phyloP scores from a whole-genome alignment of 495 filamentous ascomycete genomes.

The Aspergillus diversus region DNA sequence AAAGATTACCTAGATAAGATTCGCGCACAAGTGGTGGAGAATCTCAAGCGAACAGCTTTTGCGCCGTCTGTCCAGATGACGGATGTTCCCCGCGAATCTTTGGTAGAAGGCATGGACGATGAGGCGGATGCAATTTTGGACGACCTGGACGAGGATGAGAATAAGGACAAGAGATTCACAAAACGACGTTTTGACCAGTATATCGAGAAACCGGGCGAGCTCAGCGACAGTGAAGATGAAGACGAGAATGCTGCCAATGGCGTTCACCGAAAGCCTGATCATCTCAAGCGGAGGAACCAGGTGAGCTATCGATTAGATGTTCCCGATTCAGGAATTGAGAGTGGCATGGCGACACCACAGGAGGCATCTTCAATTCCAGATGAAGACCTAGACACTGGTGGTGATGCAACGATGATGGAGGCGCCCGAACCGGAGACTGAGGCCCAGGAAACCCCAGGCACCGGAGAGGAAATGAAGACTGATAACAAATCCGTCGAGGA shows the following conservation, averaged over 20 bases:
- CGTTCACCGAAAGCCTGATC: conserved; percentile 63
- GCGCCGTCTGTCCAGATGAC: conserved; percentile 94
- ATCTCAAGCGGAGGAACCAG: conserved; percentile 64
- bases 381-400: conserved; percentile 50
- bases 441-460: conserved; percentile 27
- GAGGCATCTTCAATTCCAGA: conserved; percentile 55
- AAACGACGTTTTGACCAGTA: conserved; percentile 83
- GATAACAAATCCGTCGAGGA: conserved; percentile 45
- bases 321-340: conserved; percentile 67
- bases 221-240: conserved; percentile 88
- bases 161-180: conserved; percentile 81
- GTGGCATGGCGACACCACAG: conserved; percentile 59
- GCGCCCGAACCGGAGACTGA: conserved; percentile 47
- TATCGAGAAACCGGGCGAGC: conserved; percentile 71
- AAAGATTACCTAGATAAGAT: conserved; percentile 96
- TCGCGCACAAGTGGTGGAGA: conserved; percentile 87
- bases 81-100: conserved; percentile 80
- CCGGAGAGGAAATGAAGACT: conserved; percentile 30
- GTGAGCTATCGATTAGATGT: conserved; percentile 69
- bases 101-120: conserved; percentile 69
- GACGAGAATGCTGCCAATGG: conserved; percentile 77
- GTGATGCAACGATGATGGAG: conserved; percentile 55
- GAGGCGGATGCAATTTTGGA: conserved; percentile 88
- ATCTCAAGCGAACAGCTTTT: conserved; percentile 84
- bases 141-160: conserved; percentile 87